Conservation (phyloP, 441 rosid genomes). For the Jatropha multifida region DNA sequence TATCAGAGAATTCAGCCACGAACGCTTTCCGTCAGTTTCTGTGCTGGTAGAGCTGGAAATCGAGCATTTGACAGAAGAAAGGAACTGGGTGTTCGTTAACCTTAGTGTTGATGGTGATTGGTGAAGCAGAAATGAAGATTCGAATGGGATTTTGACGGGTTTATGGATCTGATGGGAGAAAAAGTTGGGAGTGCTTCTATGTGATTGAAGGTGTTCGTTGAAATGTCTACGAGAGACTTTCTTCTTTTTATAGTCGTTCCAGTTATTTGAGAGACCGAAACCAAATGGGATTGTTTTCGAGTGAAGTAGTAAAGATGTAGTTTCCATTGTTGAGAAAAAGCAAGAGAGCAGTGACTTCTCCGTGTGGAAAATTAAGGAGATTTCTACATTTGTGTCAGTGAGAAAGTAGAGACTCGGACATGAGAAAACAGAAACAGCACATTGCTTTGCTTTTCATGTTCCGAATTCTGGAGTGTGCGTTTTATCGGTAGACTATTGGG, state of each 20-base stretch:
- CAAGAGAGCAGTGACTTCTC: not conserved
- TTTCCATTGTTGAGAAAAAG: slow-evolving; percentile 43
- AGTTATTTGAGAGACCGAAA: slow-evolving; percentile 3
- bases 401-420: not conserved
- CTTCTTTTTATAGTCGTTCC: not conserved
- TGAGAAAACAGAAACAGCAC: not conserved
- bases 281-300: slow-evolving; percentile 38
- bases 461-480: no score
- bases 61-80: slow-evolving; percentile 47
- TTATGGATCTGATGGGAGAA: slow-evolving; percentile 23
- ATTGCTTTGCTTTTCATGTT: not conserved
- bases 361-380: not conserved
- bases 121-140: slow-evolving; percentile 21
- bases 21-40: slow-evolving; percentile 34
- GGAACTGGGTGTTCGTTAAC: slow-evolving; percentile 28
- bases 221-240: slow-evolving; percentile 57
- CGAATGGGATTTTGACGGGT: slow-evolving; percentile 22
- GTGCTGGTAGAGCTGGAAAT: slow-evolving; percentile 41
- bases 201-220: slow-evolving; percentile 50
- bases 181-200: not conserved
- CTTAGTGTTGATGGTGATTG: slow-evolving; percentile 5
- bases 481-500: no score
- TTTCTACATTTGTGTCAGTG: slow-evolving; percentile 3
- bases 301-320: slow-evolving; percentile 50
- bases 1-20: slow-evolving; percentile 40